Evolutionary conservation across 176 grass and related monocot species (phyloP), one percentile per base, ranked within the genome.

Genomic region (Hordeum vulgare): DNA sequence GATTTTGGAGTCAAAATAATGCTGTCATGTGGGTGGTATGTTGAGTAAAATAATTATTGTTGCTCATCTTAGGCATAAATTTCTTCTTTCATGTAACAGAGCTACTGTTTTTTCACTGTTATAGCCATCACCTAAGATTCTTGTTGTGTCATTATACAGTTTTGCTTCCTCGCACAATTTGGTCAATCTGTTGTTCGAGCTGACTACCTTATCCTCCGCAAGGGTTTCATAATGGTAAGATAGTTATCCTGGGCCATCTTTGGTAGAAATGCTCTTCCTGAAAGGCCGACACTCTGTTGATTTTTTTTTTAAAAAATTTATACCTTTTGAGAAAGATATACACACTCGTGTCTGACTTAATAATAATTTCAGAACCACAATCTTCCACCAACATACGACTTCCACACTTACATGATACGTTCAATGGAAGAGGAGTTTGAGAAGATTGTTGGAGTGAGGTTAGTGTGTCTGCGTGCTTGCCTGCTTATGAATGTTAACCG

Each of bases 361-460:
- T 80, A 10, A 85, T 89, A 81, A 77, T 90, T 84, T 41, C 81
- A 98, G 96, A 98, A 90, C 34, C 93, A 98, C 82, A 80, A 98
- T 84, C 96, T 98, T 90, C 4, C 77, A 4, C 57, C 83, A 60
- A 89, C 81, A 20, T 98, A 96, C 61, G 96, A 98, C 93, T 98
- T 96, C 84, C 93, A 98, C 76, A 87, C 85, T 57, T 98, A 96
- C 42, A 98, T 96, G 93, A 90, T 98, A 90, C 91, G 96, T 37
- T 98, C 93, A 29, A 87, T 98, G 91, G 96, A 98, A 98, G 96
- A 98, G 76, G 96, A 98, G 59, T 95, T 98, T 84, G 88, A 92
- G 83, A 95, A 75, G 74, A 98, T 98, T 85, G 96, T 96, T 68
- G 96, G 96, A 80, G 96, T 98, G 57, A 98, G 96, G 96, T 98